These are phyloP conservation scores for Moesziomyces sp. DNA, from an alignment of 1,284 basidiomycete genomes.

Conservation along the genomic window DNA sequence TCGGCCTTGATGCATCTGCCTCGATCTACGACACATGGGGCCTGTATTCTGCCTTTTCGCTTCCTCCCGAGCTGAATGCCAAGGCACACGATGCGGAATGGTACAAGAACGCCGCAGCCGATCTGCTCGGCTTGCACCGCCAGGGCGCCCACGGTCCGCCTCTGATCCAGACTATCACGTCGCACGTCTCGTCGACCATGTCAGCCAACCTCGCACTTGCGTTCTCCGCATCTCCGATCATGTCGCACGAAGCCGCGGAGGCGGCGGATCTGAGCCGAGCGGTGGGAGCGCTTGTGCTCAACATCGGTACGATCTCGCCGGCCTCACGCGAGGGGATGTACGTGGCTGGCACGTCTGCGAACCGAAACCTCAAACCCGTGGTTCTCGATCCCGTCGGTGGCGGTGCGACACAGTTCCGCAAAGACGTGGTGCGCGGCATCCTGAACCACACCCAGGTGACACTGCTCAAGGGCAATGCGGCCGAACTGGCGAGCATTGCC, in stretches of 20 bases:
- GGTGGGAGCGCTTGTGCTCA: constrained; percentile 81
- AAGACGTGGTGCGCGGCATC: constrained; percentile 75
- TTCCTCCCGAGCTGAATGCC: constrained; percentile 1
- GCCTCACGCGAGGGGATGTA: constrained; percentile 78
- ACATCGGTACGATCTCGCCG: constrained; percentile 84
- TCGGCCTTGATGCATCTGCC: constrained; percentile 23
- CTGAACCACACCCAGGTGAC: constrained; percentile 87
- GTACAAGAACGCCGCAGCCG: constrained; percentile 25
- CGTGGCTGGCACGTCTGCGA: constrained; percentile 74
- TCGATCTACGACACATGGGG: constrained; percentile 11
- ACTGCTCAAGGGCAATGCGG: constrained; percentile 95
- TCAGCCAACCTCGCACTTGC: constrained; percentile 92
- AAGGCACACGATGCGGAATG: constrained; percentile 9
- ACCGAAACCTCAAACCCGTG: constrained; percentile 72
- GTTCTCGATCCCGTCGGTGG: constrained; percentile 95
- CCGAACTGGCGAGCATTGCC: constrained; percentile 83
- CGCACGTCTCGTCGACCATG: constrained; percentile 88
- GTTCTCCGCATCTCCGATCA: constrained; percentile 89
- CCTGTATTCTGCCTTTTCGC: constrained; percentile 24
- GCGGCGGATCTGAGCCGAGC: constrained; percentile 81
- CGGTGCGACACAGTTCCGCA: constrained; percentile 82
- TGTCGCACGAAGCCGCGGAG: constrained; percentile 76
- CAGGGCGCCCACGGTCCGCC: constrained; percentile 35
- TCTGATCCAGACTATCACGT: constrained; percentile 78
- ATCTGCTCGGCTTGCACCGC: constrained; percentile 38